Base-by-base conservation (phyloP, 306 rosid genomes). In the Macrotyloma uniflorum region DNA sequence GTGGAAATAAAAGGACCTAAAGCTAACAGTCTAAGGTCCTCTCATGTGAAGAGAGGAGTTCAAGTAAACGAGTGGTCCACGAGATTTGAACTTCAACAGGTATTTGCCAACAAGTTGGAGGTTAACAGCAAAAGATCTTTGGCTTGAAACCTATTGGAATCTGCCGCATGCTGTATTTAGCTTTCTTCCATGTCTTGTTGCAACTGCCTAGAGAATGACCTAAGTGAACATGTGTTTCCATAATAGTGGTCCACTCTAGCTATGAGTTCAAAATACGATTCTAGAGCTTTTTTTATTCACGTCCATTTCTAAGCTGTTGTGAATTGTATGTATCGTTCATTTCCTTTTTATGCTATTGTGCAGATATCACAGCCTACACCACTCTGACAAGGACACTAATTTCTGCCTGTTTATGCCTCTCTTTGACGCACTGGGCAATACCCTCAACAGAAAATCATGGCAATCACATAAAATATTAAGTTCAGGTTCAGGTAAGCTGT, bases 331-430 rank as follows among this genome's bases (percentile, higher is more conserved):
- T 18, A 68, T n/a, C 13, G 61, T 58, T 75, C 12, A 57, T 33
- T 55, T 61, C 14, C 43, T 73, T 67, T 58, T 47, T 32, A 71
- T 64, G 76, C 61, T 42, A 54, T 51, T 20, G 50, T 85, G 90
- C 93, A 96, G 99, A 81, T 96, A 91, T 87, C 92, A 91, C 79
- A 82, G 80, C 67, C 87, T 96, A 55, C 99, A 96, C 83, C 97
- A 86, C 76, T 79, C 91, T 30, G 90, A 93, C 20, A 89, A 79
- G 90, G 87, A 65, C 26, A 71, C 96, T 77, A 96, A 96, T 74
- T 91, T 96, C 91, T 93, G 99, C 90, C 97, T 96, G 80, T 96
- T 93, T 69, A 93, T 96, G 99, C 99, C 99, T 68, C 86, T 96
- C 63, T 96, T 96, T 75, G 98, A 96, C 50, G 93, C 82, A 3